A percentile compares a stretch with the other conserved stretches of the same genome.
Conservation (phyloP, 208 protist genomes). For the Trypanosomatidae sp. region DNA sequence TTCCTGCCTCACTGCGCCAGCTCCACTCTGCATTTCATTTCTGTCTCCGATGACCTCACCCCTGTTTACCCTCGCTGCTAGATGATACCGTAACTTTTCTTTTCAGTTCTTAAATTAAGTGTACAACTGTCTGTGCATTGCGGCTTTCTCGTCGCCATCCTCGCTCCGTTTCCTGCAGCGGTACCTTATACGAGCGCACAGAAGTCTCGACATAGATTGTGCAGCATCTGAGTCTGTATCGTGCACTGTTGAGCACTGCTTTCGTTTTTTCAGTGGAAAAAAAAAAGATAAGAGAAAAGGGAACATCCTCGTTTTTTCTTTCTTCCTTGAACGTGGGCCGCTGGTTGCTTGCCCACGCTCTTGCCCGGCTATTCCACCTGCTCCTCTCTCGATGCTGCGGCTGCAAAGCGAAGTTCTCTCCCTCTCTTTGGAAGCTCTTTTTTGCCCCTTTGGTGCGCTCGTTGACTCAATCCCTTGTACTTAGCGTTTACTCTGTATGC, state of each 20-base stretch:
- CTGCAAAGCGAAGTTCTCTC: neutral
- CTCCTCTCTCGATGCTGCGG: neutral
- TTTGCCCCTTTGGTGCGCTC: conserved; percentile 2
- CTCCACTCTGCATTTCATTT: neutral
- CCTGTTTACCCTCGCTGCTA: neutral
- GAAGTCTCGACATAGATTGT: neutral
- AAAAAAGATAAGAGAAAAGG: neutral
- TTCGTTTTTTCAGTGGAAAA: neutral
- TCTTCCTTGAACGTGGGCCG: neutral
- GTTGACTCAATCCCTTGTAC: neutral
- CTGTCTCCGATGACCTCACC: neutral
- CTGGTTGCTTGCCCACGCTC: neutral
- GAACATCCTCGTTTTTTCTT: neutral
- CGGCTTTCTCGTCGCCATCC: neutral
- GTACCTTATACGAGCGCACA: neutral
- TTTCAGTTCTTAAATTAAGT: neutral
- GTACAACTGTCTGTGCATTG: neutral
- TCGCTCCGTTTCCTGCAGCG: neutral
- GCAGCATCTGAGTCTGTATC: neutral
- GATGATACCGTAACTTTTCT: neutral
- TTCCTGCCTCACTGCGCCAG: neutral
- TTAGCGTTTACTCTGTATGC: neutral
- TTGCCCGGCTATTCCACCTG: neutral
- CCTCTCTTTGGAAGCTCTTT: neutral
- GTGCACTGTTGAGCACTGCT: neutral